Evolutionary conservation across 2,329 filamentous ascomycete genomes (phyloP).

Genomic region (Fusarium guadeloupense): DNA sequence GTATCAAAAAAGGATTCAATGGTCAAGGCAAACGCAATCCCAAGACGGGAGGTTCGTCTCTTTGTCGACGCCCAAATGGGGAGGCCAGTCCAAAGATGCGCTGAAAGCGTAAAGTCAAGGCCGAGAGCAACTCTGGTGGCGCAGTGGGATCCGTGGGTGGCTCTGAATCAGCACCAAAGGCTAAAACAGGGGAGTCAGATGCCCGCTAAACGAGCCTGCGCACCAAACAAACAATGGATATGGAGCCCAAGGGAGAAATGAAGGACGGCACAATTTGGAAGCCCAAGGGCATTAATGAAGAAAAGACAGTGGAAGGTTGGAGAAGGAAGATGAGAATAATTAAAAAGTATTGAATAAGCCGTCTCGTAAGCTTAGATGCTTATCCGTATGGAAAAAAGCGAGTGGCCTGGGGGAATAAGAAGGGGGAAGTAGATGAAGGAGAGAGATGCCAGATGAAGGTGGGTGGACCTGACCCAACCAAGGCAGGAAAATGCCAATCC

Average conservation of each 20-base stretch:
- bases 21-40: conserved; percentile 3
- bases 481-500: conserved; percentile 17
- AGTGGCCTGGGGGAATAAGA: conserved; percentile 7
- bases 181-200: conserved; percentile 12
- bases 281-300: conserved; percentile 6
- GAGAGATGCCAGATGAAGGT: conserved; percentile 18
- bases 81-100: conserved; percentile 9
- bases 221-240: conserved; percentile 19
- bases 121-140: conserved; percentile 24
- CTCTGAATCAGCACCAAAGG: conserved; percentile 27
- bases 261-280: conserved; percentile 23
- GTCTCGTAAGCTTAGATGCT: conserved; percentile 20
- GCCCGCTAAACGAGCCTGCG: conserved; percentile 26
- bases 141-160: conserved; percentile 30
- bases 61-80: conserved; percentile 15
- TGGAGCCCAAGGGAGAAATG: conserved; percentile 22
- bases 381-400: background rate
- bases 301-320: background rate
- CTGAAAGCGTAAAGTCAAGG: conserved; percentile 23
- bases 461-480: conserved; percentile 24
- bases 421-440: conserved; percentile 18
- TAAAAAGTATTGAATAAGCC: conserved; percentile 13
- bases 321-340: background rate
- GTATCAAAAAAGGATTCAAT: conserved; percentile 4
- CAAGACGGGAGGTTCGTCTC: conserved; percentile 4